Evolutionary conservation across 352 stramenopile species (phyloP).

Genomic region (Globisporangium parvum): DNA sequence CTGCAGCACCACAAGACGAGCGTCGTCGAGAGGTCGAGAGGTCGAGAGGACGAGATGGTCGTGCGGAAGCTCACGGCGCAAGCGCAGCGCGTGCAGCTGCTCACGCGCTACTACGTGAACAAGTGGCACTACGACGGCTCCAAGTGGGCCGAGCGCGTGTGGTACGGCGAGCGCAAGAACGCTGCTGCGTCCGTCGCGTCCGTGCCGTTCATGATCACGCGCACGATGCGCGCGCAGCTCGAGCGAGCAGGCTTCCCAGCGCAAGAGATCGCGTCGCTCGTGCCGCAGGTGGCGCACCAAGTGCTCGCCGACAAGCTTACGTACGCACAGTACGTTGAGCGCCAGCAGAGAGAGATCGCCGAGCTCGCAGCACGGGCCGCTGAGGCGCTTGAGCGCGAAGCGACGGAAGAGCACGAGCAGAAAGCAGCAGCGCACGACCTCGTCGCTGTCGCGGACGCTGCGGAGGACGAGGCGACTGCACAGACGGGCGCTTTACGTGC

Average conservation of each 20-base stretch:
- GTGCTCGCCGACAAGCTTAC: constrained; percentile 50
- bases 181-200: constrained; percentile 41
- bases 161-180: constrained; percentile 52
- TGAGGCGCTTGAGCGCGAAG: constrained; percentile 13
- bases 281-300: constrained; percentile 49
- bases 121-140: constrained; percentile 81
- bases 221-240: constrained; percentile 61
- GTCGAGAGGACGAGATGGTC: too few species aligned
- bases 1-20: too few species aligned
- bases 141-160: constrained; percentile 68
- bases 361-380: constrained; percentile 7
- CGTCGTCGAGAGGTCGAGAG: too few species aligned
- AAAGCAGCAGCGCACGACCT: constrained; percentile 8
- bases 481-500: neutral
- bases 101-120: constrained; percentile 74
- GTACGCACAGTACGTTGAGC: constrained; percentile 45
- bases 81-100: constrained; percentile 53
- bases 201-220: constrained; percentile 85
- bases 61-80: constrained; percentile 34
- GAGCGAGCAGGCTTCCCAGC: constrained; percentile 43
- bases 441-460: constrained; percentile 7
- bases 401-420: neutral
- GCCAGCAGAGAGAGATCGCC: constrained; percentile 23
- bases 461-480: constrained; percentile 8
- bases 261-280: constrained; percentile 53